Conservation (phyloP, 441 rosid species). For the Gossypium schwendimanii region DNA sequence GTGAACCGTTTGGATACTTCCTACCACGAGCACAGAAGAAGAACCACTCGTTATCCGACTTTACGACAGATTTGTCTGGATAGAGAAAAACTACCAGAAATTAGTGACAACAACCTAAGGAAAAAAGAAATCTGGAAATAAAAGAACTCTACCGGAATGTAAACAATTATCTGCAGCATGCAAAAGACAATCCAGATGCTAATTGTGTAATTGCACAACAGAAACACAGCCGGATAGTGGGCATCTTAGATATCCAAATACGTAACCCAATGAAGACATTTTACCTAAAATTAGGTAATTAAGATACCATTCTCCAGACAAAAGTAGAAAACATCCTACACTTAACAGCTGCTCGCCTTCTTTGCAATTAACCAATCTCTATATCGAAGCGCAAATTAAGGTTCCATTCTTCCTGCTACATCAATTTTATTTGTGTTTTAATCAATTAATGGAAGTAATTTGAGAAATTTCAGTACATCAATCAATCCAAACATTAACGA, state of each 20-base stretch:
- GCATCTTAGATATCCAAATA: neutral
- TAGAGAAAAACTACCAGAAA: neutral
- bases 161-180: neutral
- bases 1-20: conserved; percentile 77
- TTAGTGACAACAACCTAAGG: neutral
- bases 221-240: neutral
- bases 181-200: neutral
- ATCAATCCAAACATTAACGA: neutral
- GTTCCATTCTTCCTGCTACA: neutral
- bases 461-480: neutral
- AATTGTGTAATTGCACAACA: neutral
- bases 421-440: neutral
- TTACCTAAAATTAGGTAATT: neutral
- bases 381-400: neutral
- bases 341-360: neutral
- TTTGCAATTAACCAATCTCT: neutral
- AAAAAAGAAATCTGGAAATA: neutral
- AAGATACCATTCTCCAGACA: neutral
- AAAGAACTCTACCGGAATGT: neutral
- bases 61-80: conserved; percentile 51
- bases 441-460: neutral
- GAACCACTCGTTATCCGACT: conserved; percentile 77
- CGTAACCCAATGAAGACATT: neutral
- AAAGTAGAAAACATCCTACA: neutral
- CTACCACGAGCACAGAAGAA: conserved; percentile 77